Evolutionary conservation across 78 protist genomes (phyloP).

Genomic region (Tieghemostelium lacteum): DNA sequence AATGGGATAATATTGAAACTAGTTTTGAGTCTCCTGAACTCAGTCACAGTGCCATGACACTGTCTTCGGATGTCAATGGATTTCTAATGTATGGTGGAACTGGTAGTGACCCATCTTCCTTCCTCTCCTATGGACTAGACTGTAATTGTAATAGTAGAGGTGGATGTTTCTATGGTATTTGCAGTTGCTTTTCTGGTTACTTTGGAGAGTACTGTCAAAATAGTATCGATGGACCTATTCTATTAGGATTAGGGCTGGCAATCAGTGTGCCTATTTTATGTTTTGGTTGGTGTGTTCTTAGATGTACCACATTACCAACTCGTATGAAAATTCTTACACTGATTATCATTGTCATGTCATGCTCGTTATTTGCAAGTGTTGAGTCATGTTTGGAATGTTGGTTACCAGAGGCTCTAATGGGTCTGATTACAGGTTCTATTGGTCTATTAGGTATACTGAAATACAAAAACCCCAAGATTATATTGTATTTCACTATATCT

Average conservation of each 20-base stretch:
- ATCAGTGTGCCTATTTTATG: constrained; percentile 46
- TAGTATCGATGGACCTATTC: constrained; percentile 43
- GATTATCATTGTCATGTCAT: not conserved
- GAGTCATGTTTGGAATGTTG: constrained; percentile 13
- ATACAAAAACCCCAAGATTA: not conserved
- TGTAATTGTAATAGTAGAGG: constrained; percentile 22
- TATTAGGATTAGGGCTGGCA: constrained; percentile 32
- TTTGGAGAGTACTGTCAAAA: constrained; percentile 29
- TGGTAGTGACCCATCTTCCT: not conserved
- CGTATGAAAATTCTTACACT: constrained; percentile 20
- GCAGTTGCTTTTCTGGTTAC: constrained; percentile 38
- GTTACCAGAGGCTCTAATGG: constrained; percentile 2
- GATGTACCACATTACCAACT: constrained; percentile 16
- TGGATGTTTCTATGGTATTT: constrained; percentile 36
- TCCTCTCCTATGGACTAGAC: not conserved
- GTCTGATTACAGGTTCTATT: not conserved
- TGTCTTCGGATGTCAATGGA: not conserved
- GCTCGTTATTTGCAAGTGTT: not conserved
- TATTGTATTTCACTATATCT: not conserved
- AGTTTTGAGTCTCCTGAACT: not conserved
- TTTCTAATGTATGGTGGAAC: constrained; percentile 11
- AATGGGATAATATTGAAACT: not conserved
- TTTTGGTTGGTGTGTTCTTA: constrained; percentile 52
- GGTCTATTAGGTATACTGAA: constrained; percentile 29
- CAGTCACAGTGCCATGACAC: not conserved